A percentile compares a stretch with the other conserved stretches of the same genome.
Conservation (phyloP, 129 eudicot species). For the Chrysanthemum seticuspe region DNA sequence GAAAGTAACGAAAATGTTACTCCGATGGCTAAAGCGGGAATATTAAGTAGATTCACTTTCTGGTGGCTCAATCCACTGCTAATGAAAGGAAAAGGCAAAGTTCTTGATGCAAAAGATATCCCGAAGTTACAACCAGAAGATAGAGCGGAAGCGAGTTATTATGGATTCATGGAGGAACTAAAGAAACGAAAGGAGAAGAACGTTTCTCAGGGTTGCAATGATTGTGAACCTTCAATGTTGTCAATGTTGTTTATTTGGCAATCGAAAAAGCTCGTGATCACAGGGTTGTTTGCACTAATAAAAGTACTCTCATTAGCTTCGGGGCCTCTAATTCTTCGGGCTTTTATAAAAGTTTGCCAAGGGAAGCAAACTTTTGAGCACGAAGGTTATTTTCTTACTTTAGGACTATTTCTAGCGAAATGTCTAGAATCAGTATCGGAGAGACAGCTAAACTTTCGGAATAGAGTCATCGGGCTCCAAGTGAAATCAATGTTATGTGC, state of each 20-base stretch:
- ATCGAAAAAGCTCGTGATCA: conserved; percentile 37
- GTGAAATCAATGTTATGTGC: conserved; percentile 59
- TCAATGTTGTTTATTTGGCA: conserved; percentile 51
- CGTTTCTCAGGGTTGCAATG: neutral
- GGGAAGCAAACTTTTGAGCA: conserved; percentile 41
- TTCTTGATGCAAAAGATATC: conserved; percentile 50
- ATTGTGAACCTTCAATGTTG: conserved; percentile 29
- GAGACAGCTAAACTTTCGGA: conserved; percentile 57
- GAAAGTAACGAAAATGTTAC: conserved; percentile 33
- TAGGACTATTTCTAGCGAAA: conserved; percentile 46
- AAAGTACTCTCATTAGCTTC: conserved; percentile 52
- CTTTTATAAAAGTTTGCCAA: conserved; percentile 55
- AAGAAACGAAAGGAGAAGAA: conserved; percentile 27
- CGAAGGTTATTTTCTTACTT: conserved; percentile 51
- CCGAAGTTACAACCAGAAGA: conserved; percentile 48
- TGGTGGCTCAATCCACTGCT: conserved; percentile 67
- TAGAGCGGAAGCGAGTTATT: conserved; percentile 42
- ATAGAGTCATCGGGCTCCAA: conserved; percentile 54
- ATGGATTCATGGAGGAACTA: conserved; percentile 38
- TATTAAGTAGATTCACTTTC: conserved; percentile 47
- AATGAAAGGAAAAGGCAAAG: conserved; percentile 47
- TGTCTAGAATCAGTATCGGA: conserved; percentile 57
- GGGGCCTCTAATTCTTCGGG: conserved; percentile 61
- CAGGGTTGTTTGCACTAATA: conserved; percentile 53
- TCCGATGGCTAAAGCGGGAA: conserved; percentile 47